Evolutionary conservation across 768 basidiomycete species (phyloP).

Genomic region (Leccinum barrowsii): DNA sequence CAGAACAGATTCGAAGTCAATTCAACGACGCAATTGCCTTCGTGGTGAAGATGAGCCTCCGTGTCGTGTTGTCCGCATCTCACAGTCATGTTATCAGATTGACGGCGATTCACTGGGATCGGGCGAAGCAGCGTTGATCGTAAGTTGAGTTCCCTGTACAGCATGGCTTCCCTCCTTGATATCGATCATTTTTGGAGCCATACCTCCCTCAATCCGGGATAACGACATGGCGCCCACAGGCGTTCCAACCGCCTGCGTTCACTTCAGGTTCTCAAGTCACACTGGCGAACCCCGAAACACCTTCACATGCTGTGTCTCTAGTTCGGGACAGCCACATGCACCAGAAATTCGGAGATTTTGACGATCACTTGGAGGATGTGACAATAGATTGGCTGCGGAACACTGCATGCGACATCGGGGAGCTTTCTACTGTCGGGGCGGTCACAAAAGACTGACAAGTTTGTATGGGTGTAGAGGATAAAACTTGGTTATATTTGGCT

Average conservation of each 20-base stretch:
- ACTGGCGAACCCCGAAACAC: constrained; percentile 43
- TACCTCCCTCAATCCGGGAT: constrained; percentile 42
- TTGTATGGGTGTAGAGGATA: not conserved
- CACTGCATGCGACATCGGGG: constrained; percentile 26
- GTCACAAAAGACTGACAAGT: not conserved
- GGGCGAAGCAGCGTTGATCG: constrained; percentile 52
- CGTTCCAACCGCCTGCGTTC: constrained; percentile 41
- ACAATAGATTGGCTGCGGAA: constrained; percentile 49
- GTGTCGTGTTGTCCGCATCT: constrained; percentile 4
- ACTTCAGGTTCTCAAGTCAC: constrained; percentile 43
- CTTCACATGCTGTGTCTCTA: constrained; percentile 44
- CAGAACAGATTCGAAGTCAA: constrained; percentile 47
- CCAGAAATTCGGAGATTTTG: constrained; percentile 70
- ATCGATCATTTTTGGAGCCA: constrained; percentile 37
- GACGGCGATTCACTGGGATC: constrained; percentile 58
- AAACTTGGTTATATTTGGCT: not conserved
- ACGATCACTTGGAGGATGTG: constrained; percentile 78
- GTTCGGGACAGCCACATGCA: constrained; percentile 52
- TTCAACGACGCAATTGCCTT: constrained; percentile 66
- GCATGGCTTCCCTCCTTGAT: not conserved
- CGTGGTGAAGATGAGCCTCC: constrained; percentile 46
- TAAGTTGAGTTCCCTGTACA: constrained; percentile 33
- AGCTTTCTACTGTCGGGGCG: constrained; percentile 8
- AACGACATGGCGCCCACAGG: constrained; percentile 47
- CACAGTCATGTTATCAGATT: constrained; percentile 37